Base-by-base conservation (phyloP, 192 early-diverging fungal species). In the Entomortierella beljakovae region DNA sequence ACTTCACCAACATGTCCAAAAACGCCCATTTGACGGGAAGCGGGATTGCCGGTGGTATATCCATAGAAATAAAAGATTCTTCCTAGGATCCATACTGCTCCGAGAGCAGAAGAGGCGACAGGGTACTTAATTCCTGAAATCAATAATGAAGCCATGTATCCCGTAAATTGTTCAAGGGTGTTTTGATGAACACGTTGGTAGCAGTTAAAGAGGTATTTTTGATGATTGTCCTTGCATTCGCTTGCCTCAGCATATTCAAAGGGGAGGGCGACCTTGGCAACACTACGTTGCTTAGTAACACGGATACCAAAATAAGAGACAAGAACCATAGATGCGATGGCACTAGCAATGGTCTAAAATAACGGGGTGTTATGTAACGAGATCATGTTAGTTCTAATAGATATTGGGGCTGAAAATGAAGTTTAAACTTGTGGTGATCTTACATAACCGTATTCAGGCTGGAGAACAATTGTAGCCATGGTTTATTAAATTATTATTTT, bases 151-250 rank as follows among this genome's bases (percentile, higher is more conserved):
- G 66, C 40, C 35, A 83, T 25, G 70, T 88, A 92, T 0, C 58
- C 25, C 1, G 92, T 82, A 64, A 84, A 88, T 28, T 57, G 57
- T 64, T 94, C 93, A 11, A 92, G 82, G 8, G 87, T 88, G 82
- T 93, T 93, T 64, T 91, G 86, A 70, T 89, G 88, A 25, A 79
- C 74, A 18, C 88, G 83, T 62, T 89, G 88, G 65, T 81, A 71
- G 68, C 93, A 94, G 85, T 94, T 94, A 82, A 92, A 93, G n/a
- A 88, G 32, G 65, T 86, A 65, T 70, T 92, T 92, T 50, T 87
- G 85, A 25, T 70, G 70, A 61, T 90, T 86, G 51, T 88, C 80
- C 49, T 91, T 85, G 57, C 84, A 86, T 38, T 90, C 92, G 6
- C 55, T 49, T 26, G 70, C 76, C 6, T 83, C 82, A 33, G 86